Evolutionary conservation across 192 early-diverging fungal genomes (phyloP), one percentile per base, ranked within the genome.

Genomic region (Coemansia sp.): DNA sequence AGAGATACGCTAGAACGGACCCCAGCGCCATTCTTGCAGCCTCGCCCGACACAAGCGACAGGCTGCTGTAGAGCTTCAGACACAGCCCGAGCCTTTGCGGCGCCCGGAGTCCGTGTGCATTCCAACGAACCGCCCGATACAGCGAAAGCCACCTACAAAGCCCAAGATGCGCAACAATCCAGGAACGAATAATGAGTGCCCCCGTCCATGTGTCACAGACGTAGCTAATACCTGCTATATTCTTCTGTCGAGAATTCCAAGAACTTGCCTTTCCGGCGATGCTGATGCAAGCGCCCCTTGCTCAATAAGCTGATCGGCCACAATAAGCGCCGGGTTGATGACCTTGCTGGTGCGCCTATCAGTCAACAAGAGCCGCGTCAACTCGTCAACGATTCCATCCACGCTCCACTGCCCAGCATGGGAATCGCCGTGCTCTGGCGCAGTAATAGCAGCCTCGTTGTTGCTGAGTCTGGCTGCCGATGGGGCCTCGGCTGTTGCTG

Each of bases 301-400:
- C 59, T 81, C 79, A 22, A 70, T 40, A 25, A 81, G 70, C 70
- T 73, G 79, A 59, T 81, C 79, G 35, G 79, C 65, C 22, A 81
- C 79, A 14, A 73, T 73, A 32, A 81, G 69, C 25, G 79, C 64
- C 35, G 79, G 79, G 40, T 81, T 81, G 55, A 81, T 81, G 15
- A 70, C 42, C 65, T 65, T 75, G 65, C 79, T 81, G 19, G 79
- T 75, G 42, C 57, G 66, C 40, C 67, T 68, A 59, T 81, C 79
- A 0, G 79, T 81, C 10, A 73, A 66, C 63, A 81, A 58, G 36
- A 81, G 61, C 61, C 79, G 63, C 9, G 73, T 72, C 70, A 81
- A 46, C 59, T 81, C 79, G 36, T 41, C 58, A 23, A 81, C 63
- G 19, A 81, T 46, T 41, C 79, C 67, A 32, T 68, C 65, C n/a